Conservation (phyloP, 1,139 yeast genomes). For the Debaryomycetaceae sp. region DNA sequence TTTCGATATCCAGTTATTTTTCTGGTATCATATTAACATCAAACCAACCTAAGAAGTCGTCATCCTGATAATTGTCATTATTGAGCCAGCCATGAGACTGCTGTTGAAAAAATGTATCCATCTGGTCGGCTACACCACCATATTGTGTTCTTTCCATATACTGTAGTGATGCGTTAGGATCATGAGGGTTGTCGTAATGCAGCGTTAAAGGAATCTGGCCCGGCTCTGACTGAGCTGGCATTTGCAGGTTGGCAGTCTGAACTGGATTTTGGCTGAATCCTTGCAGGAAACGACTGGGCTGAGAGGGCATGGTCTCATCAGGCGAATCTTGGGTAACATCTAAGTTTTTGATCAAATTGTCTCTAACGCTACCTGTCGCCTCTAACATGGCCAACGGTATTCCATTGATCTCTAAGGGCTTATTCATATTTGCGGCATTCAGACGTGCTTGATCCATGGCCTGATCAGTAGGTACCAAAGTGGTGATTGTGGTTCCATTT, state of each 20-base stretch:
- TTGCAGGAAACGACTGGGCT: background rate
- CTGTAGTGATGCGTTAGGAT: conserved; percentile 8
- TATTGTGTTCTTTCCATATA: conserved; percentile 2
- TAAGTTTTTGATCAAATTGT: conserved; percentile 9
- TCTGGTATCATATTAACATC: conserved; percentile 53
- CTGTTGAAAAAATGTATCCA: conserved; percentile 65
- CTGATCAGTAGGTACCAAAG: conserved; percentile 80
- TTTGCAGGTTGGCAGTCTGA: background rate
- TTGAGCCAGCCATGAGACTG: conserved; percentile 78
- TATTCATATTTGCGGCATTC: conserved; percentile 52
- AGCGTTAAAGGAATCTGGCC: conserved; percentile 3
- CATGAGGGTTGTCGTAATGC: conserved; percentile 5
- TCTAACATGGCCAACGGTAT: conserved; percentile 77
- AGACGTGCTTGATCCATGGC: conserved; percentile 61
- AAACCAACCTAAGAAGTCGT: conserved; percentile 95
- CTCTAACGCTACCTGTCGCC: conserved; percentile 68
- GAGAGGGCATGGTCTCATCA: background rate
- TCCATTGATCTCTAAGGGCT: conserved; percentile 70
- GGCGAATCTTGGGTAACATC: background rate
- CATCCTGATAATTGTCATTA: conserved; percentile 64
- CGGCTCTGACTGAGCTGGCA: background rate
- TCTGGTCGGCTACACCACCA: conserved; percentile 36
- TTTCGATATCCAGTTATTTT: conserved; percentile 2
- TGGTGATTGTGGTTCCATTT: conserved; percentile 87
- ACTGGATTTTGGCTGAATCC: background rate